Evolutionary conservation across 1,284 basidiomycete species (phyloP), one percentile per base, ranked within the genome.

Genomic region (Marasmius tenuissimus): DNA sequence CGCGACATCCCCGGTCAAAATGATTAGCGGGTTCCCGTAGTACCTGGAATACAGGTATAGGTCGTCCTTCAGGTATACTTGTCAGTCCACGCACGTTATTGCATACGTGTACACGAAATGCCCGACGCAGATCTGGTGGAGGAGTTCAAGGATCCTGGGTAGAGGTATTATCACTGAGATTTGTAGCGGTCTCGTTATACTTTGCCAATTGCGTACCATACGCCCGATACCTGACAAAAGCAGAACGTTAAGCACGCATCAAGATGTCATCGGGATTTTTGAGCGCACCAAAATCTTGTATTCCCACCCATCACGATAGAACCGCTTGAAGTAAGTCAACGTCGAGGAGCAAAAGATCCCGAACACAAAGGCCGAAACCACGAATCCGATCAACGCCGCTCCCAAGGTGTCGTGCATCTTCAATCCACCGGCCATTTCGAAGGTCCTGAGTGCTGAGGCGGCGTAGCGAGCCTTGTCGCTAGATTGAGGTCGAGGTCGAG

Each of bases 351-450:
- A 35, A 9, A 50, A 50, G 9, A 58, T 34, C 18, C 57, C 57
- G 45, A 58, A 58, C 11, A 58, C 34, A 18, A 50, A 9, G 48
- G 27, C 48, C 5, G 45, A 58, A 12, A 58, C 35, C 14, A 34
- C 48, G 34, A 47, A 58, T 16, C 45, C 57, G 50, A 58, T 58
- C 33, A 50, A 58, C 14, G 47, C 57, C 18, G 57, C 57, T 18
- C 57, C 57, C n/a, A 58, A 34, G 14, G 57, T 58, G 37, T 35
- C 34, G 57, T 50, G 20, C 14, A 58, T 10, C n/a, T 50, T 49
- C 27, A 27, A 27, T 27, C 27, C 27, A 27, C 4, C 27, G 27
- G 27, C 27, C 27, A 27, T 27, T 27, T 27, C 4, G 4, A 27
- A 27, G 4, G 4, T 27, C 27, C 27, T 27, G 2, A 27, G 4